Evolutionary conservation across 768 basidiomycete genomes (phyloP).

Genomic region (Boletus rubroflammeus): DNA sequence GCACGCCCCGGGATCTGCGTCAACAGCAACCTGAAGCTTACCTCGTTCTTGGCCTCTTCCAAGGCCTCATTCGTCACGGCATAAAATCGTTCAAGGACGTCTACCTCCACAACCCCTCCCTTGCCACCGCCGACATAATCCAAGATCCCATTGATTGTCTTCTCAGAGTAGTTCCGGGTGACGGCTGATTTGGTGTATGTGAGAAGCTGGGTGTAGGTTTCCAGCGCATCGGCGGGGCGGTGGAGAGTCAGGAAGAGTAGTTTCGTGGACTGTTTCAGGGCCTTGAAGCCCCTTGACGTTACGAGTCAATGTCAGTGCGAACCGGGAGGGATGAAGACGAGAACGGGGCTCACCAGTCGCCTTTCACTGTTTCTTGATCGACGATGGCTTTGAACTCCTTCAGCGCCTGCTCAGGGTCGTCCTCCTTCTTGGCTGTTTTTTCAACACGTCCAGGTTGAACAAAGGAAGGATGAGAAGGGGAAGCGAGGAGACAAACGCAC

Average conservation of each 20-base stretch:
- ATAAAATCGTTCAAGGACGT: constrained; percentile 92
- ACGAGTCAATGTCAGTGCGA: background rate
- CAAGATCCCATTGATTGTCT: constrained; percentile 96
- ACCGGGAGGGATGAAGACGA: background rate
- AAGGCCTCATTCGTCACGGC: constrained; percentile 87
- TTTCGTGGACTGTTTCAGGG: constrained; percentile 96
- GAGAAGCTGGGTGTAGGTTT: constrained; percentile 81
- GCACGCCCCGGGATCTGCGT: background rate
- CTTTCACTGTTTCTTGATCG: constrained; percentile 86
- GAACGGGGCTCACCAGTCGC: constrained; percentile 71
- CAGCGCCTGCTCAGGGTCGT: constrained; percentile 86
- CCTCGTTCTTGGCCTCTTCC: constrained; percentile 95
- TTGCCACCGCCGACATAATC: constrained; percentile 95
- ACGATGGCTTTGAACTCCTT: constrained; percentile 88
- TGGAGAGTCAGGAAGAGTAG: constrained; percentile 77
- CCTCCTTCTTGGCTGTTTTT: constrained; percentile 81
- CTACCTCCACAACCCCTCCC: constrained; percentile 74
- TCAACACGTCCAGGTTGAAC: background rate
- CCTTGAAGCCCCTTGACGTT: constrained; percentile 91
- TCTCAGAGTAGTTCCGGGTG: constrained; percentile 95
- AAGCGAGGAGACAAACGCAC: constrained; percentile 42
- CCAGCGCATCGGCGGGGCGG: constrained; percentile 79
- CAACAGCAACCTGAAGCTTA: constrained; percentile 30
- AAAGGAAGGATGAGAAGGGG: background rate
- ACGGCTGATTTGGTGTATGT: constrained; percentile 95